Conservation (phyloP, 2,329 filamentous ascomycete genomes). For the Paramyrothecium sp. region DNA sequence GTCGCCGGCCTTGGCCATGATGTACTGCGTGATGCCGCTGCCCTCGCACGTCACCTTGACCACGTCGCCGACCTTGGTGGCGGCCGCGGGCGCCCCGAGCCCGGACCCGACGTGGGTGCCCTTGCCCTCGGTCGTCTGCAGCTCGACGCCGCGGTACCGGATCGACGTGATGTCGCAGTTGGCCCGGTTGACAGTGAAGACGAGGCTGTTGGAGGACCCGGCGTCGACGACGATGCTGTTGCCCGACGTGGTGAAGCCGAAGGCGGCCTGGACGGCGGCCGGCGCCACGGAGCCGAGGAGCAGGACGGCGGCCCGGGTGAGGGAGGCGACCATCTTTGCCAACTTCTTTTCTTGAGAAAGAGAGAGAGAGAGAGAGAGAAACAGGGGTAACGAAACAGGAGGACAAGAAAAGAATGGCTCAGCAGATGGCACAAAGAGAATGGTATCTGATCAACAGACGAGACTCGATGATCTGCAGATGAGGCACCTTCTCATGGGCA, state of each 20-base stretch:
- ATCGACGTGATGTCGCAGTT: constrained; percentile 66
- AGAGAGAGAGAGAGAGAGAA: neutral
- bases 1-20: constrained; percentile 60
- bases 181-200: constrained; percentile 48
- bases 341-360: no score
- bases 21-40: constrained; percentile 62
- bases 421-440: neutral
- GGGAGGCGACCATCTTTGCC: neutral
- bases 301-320: neutral
- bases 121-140: constrained; percentile 45
- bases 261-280: constrained; percentile 33
- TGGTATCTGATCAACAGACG: neutral
- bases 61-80: constrained; percentile 42
- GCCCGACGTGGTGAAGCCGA: constrained; percentile 38
- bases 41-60: constrained; percentile 62
- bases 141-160: constrained; percentile 56
- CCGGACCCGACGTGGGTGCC: constrained; percentile 39
- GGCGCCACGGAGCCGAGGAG: constrained; percentile 1
- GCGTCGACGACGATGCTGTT: constrained; percentile 45
- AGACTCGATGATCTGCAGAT: no score
- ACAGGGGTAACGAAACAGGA: neutral
- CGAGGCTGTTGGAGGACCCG: constrained; percentile 45
- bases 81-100: constrained; percentile 52
- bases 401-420: neutral
- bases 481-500: no score